Base-by-base conservation (phyloP, 2,329 filamentous ascomycete species). In the Diaporthe amygdali region DNA sequence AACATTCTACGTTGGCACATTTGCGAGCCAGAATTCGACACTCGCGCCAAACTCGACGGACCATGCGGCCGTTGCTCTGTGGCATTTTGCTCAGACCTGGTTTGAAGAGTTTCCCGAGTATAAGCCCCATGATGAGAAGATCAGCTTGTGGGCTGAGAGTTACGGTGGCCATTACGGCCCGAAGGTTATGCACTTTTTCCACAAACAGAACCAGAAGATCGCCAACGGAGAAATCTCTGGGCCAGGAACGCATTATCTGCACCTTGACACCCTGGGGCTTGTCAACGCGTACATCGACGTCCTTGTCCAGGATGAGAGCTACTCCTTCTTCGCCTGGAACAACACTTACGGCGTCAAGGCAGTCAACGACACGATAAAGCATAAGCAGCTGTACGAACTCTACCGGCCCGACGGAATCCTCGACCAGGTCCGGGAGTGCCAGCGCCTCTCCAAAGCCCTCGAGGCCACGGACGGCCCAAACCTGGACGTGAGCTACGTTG, bases 1-100 rank as follows among this genome's bases (percentile, higher is more conserved):
- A 7, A 73, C 72, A 27, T 72, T 68, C 30, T 68, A 67, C 10
- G 70, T 72, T 6, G 75, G 75, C 14, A 89, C 87, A 1, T 88
- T 86, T 52, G 78, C 85, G 2, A 88, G 84, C 68, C 81, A 85
- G 71, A 81, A 87, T 59, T 54, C 74, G 10, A 82, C 82, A 3
- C 76, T 80, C 2, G 84, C 84, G 6, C 82, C 85, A 0, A 85
- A 85, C 46, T 84, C 81, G 12, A 87, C 86, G 0, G 79, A 82
- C 46, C 86, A 87, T 73, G 85, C 86, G 10, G 87, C 87, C 17
- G 81, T 83, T 66, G 83, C 86, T 3, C 76, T 89, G 3, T 89
- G 87, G 86, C 82, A 87, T 73, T 89, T 90, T 75, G 82, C 85
- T 0, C 87, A 90, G 76, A 82, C 83, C 0, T 90, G 87, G 85